Base-by-base conservation (phyloP, 352 stramenopile species). In the Pythium pectinolyticum region DNA sequence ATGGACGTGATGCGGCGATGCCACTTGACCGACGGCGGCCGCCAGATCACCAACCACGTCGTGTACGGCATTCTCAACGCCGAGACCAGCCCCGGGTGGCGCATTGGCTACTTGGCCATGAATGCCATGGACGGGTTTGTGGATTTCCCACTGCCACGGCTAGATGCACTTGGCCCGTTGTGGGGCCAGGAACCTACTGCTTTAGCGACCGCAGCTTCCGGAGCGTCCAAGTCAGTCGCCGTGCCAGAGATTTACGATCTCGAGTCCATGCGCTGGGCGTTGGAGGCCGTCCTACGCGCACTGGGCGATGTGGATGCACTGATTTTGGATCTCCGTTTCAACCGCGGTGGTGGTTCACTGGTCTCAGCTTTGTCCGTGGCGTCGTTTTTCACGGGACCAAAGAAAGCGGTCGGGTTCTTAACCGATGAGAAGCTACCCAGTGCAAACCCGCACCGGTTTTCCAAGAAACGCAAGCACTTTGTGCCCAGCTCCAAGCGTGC, bases 251-350 rank as follows among this genome's bases (percentile, higher is more conserved):
- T 90, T 20, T 94, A 90, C 58, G 85, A 94, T 59, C 57, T 94
- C n/a, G 85, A 94, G 67, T 86, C 83, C 8, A 92, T 94, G 83
- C 83, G 83, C 17, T 94, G 85, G 85, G 88, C 85, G 28, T 63
- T 94, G n/a, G 83, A 94, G 71, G 83, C 85, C 10, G 86, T 94
- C 25, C 74, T 94, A 40, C 65, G 79, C 27, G 76, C 75, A 9
- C 64, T 91, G 7, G 74, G 77, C n/a, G 74, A 82, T 17, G 54
- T 92, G 14, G 81, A 91, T 31, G 85, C 78, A 19, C 57, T 94
- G 19, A 87, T 94, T 52, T 49, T 94, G 35, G 85, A 94, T 49
- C 49, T 94, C 28, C 81, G 85, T 20, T 88, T 86, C 50, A 94
- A 92, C 56, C 67, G 77, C 65, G 85, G 85, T 25, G 85, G 85